These are phyloP conservation scores for Colletotrichum lupini DNA, from an alignment of 2,329 filamentous ascomycete species.

Conservation along the genomic window DNA sequence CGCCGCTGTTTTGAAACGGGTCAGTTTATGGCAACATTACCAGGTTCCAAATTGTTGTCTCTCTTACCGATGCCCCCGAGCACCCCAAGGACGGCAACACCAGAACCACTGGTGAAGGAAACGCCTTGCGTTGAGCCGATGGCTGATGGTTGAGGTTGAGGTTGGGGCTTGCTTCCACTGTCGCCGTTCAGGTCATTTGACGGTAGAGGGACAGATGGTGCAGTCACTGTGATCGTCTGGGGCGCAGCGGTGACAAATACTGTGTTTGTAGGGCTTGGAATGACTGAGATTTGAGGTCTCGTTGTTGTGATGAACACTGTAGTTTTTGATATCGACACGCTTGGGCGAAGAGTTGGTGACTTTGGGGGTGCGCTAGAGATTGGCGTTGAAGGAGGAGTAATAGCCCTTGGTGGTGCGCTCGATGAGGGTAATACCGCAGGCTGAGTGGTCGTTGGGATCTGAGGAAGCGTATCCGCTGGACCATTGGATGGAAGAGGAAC, in stretches of 20 bases:
- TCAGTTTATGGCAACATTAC: too few species aligned
- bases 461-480: too few species aligned
- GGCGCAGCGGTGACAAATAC: background rate
- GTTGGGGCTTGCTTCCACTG: background rate
- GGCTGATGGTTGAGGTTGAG: background rate
- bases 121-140: background rate
- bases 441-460: too few species aligned
- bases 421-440: too few species aligned
- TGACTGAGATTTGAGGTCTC: background rate
- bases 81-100: background rate
- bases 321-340: too few species aligned
- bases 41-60: too few species aligned
- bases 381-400: too few species aligned
- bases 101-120: constrained; percentile 1
- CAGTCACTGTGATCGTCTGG: background rate
- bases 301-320: too few species aligned
- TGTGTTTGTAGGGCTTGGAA: background rate
- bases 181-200: background rate
- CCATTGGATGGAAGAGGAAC: background rate
- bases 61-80: constrained; percentile 3
- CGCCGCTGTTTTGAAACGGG: background rate
- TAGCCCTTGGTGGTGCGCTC: too few species aligned
- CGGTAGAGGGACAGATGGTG: background rate
- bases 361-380: background rate
- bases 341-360: too few species aligned